Base-by-base conservation (phyloP, 2,329 filamentous ascomycete species). In the Colletotrichum ledebouriae region DNA sequence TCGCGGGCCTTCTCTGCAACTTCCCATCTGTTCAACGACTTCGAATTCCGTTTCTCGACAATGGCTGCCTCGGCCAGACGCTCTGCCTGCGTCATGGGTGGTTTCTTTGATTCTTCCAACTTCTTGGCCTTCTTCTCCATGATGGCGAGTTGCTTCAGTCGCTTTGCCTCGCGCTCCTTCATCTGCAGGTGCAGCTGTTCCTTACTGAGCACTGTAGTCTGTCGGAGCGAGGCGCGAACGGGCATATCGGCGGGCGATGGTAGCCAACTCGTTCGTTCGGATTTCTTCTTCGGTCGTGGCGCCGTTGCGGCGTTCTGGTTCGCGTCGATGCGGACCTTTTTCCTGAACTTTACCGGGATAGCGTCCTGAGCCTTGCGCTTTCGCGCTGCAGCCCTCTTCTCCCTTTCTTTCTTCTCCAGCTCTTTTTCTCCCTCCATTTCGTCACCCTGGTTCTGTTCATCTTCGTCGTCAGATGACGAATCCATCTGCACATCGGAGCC, bases 21-120 rank as follows among this genome's bases (percentile, higher is more conserved):
- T 78, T 98, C 94, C 94, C 95, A 98, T 63, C 93, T 87, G 76
- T 95, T 98, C 75, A 97, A 82, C 78, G 92, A 98, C 84, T 93
- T 97, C 73, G 91, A 88, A 78, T 99, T 98, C 74, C 90, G 86
- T 78, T 92, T 91, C 79, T 98, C 96, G 6, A 97, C 90, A 59
- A 90, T 82, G 17, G 91, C 93, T 1, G 94, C 94, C 79, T 97
- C 93, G 33, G 89, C 90, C 33, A 98, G 84, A 42, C 94, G 88
- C 77, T 98, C 91, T 50, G 89, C 93, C 79, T 98, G 95, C 6
- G 94, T 97, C 88, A 97, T 89, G 33, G 91, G 87, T 67, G 91
- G 92, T 62, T 93, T 92, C 79, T 94, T 93, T 71, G 89, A 82
- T 62, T 92, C 92, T 71, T 91, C 90, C 73, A 93, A 84, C 75